Evolutionary conservation across 257 asterid genomes (phyloP).

Genomic region (Paraleonurus japonicus): DNA sequence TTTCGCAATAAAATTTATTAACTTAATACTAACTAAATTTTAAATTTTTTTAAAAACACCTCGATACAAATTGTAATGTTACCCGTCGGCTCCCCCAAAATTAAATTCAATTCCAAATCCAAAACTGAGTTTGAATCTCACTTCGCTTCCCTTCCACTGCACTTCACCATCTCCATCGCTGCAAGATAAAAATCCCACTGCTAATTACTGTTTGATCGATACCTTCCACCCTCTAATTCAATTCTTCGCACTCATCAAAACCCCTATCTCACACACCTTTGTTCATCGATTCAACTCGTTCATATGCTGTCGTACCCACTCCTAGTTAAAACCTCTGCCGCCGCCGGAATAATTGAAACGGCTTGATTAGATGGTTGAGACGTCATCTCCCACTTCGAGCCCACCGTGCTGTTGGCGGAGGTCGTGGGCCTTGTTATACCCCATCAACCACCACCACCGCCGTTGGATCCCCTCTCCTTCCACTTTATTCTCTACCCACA

Average conservation of each 20-base stretch:
- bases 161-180: slow-evolving; percentile 43
- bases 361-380: slow-evolving; percentile 44
- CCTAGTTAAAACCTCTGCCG: slow-evolving; percentile 3
- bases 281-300: slow-evolving; percentile 10
- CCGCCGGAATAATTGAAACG: neutral
- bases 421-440: slow-evolving; percentile 21
- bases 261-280: slow-evolving; percentile 1
- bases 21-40: too few relatives aligned
- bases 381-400: slow-evolving; percentile 41
- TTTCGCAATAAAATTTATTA: too few relatives aligned
- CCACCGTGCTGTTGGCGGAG: slow-evolving; percentile 42
- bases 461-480: slow-evolving; percentile 40
- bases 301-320: too few relatives aligned
- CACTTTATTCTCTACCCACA: slow-evolving; percentile 41
- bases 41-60: too few relatives aligned
- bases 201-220: slow-evolving; percentile 32
- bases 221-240: slow-evolving; percentile 40
- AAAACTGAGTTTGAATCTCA: slow-evolving; percentile 24
- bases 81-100: slow-evolving; percentile 7
- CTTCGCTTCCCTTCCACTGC: slow-evolving; percentile 47
- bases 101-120: neutral
- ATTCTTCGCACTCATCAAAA: neutral
- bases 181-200: slow-evolving; percentile 1
- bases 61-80: too few relatives aligned
- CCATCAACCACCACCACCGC: slow-evolving; percentile 37